Percentiles rank a stretch among this genome's conserved stretches.
Evolutionary conservation across 75 land plant species (phyloP).

Genomic region (Pinus tabuliformis): DNA sequence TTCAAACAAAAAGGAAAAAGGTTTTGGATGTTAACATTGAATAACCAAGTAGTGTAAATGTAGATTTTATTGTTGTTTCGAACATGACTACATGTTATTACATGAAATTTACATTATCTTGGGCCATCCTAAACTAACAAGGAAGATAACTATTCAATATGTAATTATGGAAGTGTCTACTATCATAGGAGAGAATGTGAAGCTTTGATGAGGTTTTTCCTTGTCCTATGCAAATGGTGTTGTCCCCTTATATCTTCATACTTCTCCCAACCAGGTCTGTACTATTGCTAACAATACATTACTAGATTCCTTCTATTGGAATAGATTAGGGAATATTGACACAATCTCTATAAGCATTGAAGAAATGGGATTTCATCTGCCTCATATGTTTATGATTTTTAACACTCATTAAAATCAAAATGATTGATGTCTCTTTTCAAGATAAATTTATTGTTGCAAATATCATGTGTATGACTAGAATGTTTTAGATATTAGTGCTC

Average conservation of each 20-base stretch:
- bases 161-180: constrained; percentile 89
- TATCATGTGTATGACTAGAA: background rate
- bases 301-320: background rate
- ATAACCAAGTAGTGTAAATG: background rate
- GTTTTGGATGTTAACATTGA: background rate
- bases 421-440: background rate
- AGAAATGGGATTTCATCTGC: background rate
- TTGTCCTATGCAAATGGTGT: constrained; percentile 57
- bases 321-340: background rate
- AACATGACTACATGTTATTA: background rate
- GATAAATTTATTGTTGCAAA: background rate
- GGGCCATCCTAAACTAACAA: constrained; percentile 68
- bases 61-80: background rate
- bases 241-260: constrained; percentile 84
- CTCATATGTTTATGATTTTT: background rate
- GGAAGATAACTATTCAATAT: constrained; percentile 74
- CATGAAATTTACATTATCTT: constrained; percentile 50
- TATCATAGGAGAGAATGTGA: constrained; percentile 95
- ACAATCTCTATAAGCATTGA: background rate
- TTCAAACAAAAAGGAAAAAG: background rate
- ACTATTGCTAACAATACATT: background rate
- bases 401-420: background rate
- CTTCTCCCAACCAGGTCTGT: constrained; percentile 76
- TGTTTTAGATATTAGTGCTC: background rate
- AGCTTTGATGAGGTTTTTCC: constrained; percentile 67